phyloP scores from a whole-genome alignment of 2,329 filamentous ascomycete species.

The Botrytis byssoidea region DNA sequence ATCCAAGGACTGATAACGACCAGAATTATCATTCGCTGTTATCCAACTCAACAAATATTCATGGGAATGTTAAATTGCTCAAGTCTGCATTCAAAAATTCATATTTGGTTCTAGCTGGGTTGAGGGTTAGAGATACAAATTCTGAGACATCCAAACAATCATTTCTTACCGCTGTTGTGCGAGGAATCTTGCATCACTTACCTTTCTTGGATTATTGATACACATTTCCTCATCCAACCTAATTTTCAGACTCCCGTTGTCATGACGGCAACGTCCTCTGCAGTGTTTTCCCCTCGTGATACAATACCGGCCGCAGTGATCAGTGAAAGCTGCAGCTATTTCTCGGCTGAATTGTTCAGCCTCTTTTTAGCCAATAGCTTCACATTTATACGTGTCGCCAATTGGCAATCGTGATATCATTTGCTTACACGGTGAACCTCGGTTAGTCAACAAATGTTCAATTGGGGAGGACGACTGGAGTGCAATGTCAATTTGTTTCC shows the following conservation, averaged over 20 bases:
- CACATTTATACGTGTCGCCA: not conserved
- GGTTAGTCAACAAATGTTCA: not conserved
- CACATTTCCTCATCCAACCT: slow-evolving; percentile 10
- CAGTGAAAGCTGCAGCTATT: slow-evolving; percentile 11
- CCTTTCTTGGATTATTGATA: slow-evolving; percentile 17
- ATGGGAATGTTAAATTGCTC: not conserved
- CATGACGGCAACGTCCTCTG: slow-evolving; percentile 12
- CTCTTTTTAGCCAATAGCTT: slow-evolving; percentile 2
- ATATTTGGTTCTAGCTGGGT: slow-evolving; percentile 4
- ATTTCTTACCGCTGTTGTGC: slow-evolving; percentile 19
- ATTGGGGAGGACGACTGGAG: not conserved
- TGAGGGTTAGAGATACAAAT: not conserved
- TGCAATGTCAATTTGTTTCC: not conserved
- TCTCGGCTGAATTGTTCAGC: not conserved
- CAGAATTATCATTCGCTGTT: slow-evolving; percentile 7
- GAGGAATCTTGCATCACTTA: slow-evolving; percentile 19
- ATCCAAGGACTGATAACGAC: not conserved
- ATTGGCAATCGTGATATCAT: not conserved
- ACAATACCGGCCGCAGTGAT: slow-evolving; percentile 1
- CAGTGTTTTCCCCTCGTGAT: slow-evolving; percentile 8
- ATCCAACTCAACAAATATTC: not conserved
- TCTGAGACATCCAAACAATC: slow-evolving; percentile 19
- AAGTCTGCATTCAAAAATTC: not conserved
- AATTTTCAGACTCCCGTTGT: not conserved
- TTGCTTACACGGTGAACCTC: not conserved